These are phyloP conservation scores for Globisporangium alternatum DNA, from an alignment of 352 stramenopile species.

Conservation along the genomic window DNA sequence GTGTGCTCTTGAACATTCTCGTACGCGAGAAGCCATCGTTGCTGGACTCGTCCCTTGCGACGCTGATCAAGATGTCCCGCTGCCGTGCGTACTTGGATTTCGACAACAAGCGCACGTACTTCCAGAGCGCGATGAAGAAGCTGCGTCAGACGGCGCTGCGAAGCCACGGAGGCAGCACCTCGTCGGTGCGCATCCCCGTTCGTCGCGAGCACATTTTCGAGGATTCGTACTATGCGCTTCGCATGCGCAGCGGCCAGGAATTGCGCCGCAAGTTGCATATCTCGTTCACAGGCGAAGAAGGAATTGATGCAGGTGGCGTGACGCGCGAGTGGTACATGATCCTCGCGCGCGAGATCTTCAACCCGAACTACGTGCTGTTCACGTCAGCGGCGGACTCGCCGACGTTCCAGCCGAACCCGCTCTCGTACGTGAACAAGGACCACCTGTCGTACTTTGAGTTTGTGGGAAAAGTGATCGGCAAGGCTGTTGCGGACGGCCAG, in stretches of 20 bases:
- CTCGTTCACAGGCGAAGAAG: constrained; percentile 97
- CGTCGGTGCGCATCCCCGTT: constrained; percentile 87
- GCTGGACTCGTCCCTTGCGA: constrained; percentile 94
- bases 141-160: constrained; percentile 81
- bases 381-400: constrained; percentile 97
- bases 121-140: constrained; percentile 93
- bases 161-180: constrained; percentile 90
- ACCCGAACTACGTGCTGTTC: constrained; percentile 99
- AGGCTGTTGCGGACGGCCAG: constrained; percentile 98
- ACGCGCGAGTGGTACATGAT: constrained; percentile 99
- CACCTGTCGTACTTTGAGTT: constrained; percentile 99
- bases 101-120: constrained; percentile 99
- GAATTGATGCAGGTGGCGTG: constrained; percentile 98
- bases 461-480: constrained; percentile 97
- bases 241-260: constrained; percentile 95
- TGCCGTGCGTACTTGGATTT: constrained; percentile 97
- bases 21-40: constrained; percentile 95
- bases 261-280: constrained; percentile 97
- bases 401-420: constrained; percentile 99
- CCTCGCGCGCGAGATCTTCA: constrained; percentile 99
- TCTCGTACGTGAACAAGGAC: constrained; percentile 98
- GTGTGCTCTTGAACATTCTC: constrained; percentile 96
- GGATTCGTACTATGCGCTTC: constrained; percentile 98
- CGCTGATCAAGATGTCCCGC: constrained; percentile 94
- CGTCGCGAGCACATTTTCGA: constrained; percentile 97